Evolutionary conservation across 2,329 filamentous ascomycete species (phyloP).

Genomic region (Phyllachora maydis): DNA sequence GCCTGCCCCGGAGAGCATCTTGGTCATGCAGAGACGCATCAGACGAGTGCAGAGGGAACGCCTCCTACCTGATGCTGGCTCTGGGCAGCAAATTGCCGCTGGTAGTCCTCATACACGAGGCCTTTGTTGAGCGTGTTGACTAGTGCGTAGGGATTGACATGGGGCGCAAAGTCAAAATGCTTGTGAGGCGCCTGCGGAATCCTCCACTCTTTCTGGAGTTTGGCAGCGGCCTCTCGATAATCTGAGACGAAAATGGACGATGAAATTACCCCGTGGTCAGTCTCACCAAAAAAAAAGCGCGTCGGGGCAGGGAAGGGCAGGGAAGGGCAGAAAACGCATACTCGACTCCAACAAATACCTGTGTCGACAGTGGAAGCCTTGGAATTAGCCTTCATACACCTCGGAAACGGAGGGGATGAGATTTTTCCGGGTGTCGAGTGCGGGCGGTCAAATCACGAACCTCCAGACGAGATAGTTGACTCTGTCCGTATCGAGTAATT

Average conservation of each 20-base stretch:
- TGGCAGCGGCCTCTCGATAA: slow-evolving; percentile 46
- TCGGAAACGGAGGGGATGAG: slow-evolving; percentile 4
- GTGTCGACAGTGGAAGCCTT: slow-evolving; percentile 3
- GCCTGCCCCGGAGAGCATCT: no score
- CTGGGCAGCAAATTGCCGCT: slow-evolving; percentile 25
- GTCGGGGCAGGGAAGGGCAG: slow-evolving; percentile 1
- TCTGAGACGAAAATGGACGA: no score
- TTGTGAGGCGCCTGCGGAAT: slow-evolving; percentile 39
- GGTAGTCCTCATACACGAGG: slow-evolving; percentile 36
- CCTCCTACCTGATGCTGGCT: slow-evolving; percentile 27
- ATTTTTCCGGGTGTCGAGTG: no score
- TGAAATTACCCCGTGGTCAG: slow-evolving; percentile 11
- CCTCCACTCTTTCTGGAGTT: slow-evolving; percentile 50
- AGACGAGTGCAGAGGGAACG: no score
- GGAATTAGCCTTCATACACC: slow-evolving; percentile 2
- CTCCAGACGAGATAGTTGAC: slow-evolving; percentile 54
- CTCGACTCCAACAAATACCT: slow-evolving; percentile 42
- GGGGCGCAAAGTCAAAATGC: slow-evolving; percentile 40
- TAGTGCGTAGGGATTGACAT: slow-evolving; percentile 43
- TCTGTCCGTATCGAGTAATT: slow-evolving; percentile 43
- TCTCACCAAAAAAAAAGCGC: slow-evolving; percentile 5
- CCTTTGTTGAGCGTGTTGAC: slow-evolving; percentile 43
- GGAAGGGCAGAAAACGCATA: slow-evolving; percentile 18
- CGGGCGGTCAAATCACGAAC: slow-evolving; percentile 23
- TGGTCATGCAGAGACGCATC: no score